These are phyloP conservation scores for Ramaria sp. DNA, from an alignment of 768 basidiomycete genomes.

Conservation along the genomic window DNA sequence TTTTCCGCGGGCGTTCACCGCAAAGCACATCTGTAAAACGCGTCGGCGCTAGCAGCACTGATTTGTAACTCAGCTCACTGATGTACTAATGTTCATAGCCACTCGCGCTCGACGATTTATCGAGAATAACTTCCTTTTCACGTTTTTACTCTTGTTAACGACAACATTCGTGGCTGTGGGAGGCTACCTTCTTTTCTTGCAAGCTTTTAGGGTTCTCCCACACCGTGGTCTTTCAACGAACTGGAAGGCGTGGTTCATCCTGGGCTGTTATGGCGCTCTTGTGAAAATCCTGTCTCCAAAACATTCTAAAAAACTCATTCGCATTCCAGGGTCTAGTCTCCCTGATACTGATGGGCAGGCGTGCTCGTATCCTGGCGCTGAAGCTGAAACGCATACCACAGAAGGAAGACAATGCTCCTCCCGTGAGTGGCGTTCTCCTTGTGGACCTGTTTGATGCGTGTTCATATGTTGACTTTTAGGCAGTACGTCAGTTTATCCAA, in stretches of 20 bases:
- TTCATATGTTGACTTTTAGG: constrained; percentile 25
- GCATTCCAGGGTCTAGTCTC: neutral
- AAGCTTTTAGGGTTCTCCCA: neutral
- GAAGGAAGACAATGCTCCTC: neutral
- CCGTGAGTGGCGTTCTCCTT: neutral
- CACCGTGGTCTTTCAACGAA: neutral
- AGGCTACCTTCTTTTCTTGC: neutral
- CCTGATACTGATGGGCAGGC: neutral
- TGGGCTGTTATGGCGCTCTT: constrained; percentile 8
- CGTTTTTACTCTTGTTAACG: neutral
- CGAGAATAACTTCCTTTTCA: constrained; percentile 5
- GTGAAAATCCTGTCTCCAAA: neutral
- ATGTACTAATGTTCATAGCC: neutral
- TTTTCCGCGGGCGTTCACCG: too few relatives aligned
- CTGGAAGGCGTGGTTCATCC: constrained; percentile 8
- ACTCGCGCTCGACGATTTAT: constrained; percentile 2
- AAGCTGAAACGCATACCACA: constrained; percentile 2
- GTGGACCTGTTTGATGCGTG: neutral
- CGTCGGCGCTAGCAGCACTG: too few relatives aligned
- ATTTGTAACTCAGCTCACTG: too few relatives aligned
- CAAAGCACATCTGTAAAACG: too few relatives aligned
- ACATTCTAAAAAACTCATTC: neutral
- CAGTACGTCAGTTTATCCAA: constrained; percentile 54
- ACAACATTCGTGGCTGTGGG: neutral
- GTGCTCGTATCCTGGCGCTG: neutral